These are phyloP conservation scores for Litsea cubeba DNA, from an alignment of 164 flowering plant genomes.

Conservation along the genomic window DNA sequence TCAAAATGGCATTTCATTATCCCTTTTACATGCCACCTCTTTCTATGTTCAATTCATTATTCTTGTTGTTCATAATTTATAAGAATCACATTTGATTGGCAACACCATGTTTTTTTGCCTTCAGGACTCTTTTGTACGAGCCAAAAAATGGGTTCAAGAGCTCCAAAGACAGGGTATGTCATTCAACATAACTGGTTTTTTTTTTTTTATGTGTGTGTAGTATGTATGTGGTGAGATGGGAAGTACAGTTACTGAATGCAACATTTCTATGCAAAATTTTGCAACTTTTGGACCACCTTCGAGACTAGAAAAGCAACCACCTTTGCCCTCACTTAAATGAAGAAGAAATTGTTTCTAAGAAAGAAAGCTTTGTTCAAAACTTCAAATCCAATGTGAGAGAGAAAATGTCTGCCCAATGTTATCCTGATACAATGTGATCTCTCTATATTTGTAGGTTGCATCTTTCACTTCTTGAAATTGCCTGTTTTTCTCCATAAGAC, in stretches of 20 bases:
- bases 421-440: not conserved
- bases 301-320: not conserved
- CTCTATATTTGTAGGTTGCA: not conserved
- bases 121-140: constrained; percentile 38
- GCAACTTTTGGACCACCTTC: not conserved
- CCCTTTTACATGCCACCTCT: not conserved
- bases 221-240: not conserved
- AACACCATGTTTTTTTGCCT: constrained; percentile 1
- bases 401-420: not conserved
- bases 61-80: not conserved
- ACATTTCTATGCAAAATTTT: too few species aligned
- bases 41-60: not conserved
- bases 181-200: too few species aligned
- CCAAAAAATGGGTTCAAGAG: constrained; percentile 40
- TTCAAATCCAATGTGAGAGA: not conserved
- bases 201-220: too few species aligned
- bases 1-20: not conserved
- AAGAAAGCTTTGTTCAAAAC: not conserved
- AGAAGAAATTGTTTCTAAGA: not conserved
- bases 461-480: not conserved
- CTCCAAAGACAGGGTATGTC: constrained; percentile 37
- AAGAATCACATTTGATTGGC: not conserved
- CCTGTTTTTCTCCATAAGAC: not conserved
- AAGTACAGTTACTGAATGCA: too few species aligned
- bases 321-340: not conserved